Percentiles rank a stretch among this genome's conserved stretches.
Evolutionary conservation across 2,329 filamentous ascomycete species (phyloP).

Genomic region (Claviceps quebecensis): DNA sequence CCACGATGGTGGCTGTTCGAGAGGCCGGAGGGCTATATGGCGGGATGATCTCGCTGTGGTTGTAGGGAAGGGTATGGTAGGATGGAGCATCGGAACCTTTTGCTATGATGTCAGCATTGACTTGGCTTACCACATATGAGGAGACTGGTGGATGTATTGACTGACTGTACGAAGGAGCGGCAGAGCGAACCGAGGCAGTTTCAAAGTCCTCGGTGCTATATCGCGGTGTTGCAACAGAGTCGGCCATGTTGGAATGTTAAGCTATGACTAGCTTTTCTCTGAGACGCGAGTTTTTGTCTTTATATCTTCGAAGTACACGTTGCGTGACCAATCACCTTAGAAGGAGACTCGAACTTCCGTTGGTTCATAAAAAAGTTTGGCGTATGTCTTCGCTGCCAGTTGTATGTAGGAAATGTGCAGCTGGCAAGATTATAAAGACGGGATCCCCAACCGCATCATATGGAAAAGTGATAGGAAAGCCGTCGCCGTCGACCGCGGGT

Average conservation of each 20-base stretch:
- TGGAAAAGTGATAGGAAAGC: background rate
- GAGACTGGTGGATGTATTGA: conserved; percentile 5
- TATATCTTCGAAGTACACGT: no score
- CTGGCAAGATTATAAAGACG: background rate
- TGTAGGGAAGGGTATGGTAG: conserved; percentile 43
- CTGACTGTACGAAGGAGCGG: conserved; percentile 54
- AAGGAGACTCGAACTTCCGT: no score
- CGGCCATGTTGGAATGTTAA: conserved; percentile 16
- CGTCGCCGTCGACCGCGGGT: background rate
- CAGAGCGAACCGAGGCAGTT: conserved; percentile 51
- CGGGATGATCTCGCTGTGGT: conserved; percentile 30
- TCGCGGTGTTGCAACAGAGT: conserved; percentile 16
- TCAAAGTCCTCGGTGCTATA: conserved; percentile 45
- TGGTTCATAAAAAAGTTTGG: no score
- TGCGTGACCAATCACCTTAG: no score
- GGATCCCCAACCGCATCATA: background rate
- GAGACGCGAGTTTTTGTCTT: no score
- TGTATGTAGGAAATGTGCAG: background rate
- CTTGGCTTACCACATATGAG: background rate
- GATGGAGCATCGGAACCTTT: conserved; percentile 52
- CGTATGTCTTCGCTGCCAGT: no score
- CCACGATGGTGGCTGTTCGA: conserved; percentile 1
- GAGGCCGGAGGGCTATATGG: conserved; percentile 30
- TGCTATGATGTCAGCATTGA: background rate
- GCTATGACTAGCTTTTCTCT: no score